Evolutionary conservation across 257 asterid genomes (phyloP), one percentile per base, ranked within the genome.

Genomic region (Gentiana dahurica): DNA sequence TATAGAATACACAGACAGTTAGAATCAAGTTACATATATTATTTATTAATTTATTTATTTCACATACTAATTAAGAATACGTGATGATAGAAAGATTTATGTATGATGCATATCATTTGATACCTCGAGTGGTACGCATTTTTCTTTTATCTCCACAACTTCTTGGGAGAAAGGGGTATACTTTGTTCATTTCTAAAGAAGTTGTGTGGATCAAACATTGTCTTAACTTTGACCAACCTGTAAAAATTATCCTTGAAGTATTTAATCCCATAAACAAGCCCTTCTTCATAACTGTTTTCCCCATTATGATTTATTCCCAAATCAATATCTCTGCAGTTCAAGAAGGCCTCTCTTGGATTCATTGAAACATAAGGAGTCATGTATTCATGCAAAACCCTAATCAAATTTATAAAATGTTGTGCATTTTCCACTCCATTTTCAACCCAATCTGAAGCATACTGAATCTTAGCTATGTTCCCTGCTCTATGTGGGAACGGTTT

Each of bases 401-500:
- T 60, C 63, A 43, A 39, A 2, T 65, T 51, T 2, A 70, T 7
- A 44, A 62, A 66, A 34, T 54, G 44, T 9, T 62, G 44, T 3
- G 53, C 65, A 3, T 48, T 53, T 52, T 15, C 53, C 1, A n/a
- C 13, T 0, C 66, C 68, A 8, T 34, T 54, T 54, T 59, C 52
- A 8, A 48, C 8, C 77, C 77, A 71, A 10, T 55, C 59, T 6
- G 56, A 32, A 1, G 62, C 60, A 55, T 71, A 66, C 39, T 66
- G 72, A 39, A 71, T 54, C 66, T 58, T 71, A 38, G 58, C 63
- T 43, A 71, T 45, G 5, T 62, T 71, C 34, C 77, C 77, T 15
- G 72, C 66, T 54, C 77, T 62, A 15, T 71, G 77, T 0, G 77
- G 77, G 12, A 66, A 71, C 6, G 77, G 72, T 35, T 49, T 71